A percentile compares a stretch with the other conserved stretches of the same genome.
Evolutionary conservation across 108 stramenopile species (phyloP).

Genomic region (Cyclostephanos tholiformis): DNA sequence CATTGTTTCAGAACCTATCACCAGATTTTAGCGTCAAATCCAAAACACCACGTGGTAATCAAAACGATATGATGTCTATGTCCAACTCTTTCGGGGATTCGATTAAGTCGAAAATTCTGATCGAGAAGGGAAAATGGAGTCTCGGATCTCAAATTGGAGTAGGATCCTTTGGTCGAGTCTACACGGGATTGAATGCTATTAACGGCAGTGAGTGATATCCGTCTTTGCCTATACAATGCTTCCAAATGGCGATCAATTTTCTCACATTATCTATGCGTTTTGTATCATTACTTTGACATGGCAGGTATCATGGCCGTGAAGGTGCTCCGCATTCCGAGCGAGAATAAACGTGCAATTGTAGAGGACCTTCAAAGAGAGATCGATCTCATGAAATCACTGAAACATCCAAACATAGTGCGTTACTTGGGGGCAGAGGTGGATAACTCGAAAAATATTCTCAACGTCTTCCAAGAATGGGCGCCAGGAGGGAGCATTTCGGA

Average conservation of each 20-base stretch:
- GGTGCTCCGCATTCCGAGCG: slow-evolving; percentile 36
- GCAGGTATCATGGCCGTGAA: slow-evolving; percentile 40
- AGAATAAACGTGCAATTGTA: slow-evolving; percentile 44
- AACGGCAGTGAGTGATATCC: slow-evolving; percentile 64
- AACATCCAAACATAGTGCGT: slow-evolving; percentile 92
- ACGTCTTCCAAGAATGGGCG: slow-evolving; percentile 98
- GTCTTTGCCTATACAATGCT: slow-evolving; percentile 9
- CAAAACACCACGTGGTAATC: slow-evolving; percentile 18
- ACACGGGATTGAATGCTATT: slow-evolving; percentile 91
- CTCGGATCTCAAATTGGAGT: slow-evolving; percentile 89
- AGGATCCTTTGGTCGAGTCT: slow-evolving; percentile 95
- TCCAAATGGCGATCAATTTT: slow-evolving; percentile 19
- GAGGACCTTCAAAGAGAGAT: slow-evolving; percentile 82
- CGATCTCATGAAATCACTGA: slow-evolving; percentile 85
- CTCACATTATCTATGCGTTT: slow-evolving; percentile 16
- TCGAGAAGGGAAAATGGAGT: slow-evolving; percentile 86
- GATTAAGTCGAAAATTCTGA: slow-evolving; percentile 12
- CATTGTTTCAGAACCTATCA: slow-evolving; percentile 42
- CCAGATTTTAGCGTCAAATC: slow-evolving; percentile 34
- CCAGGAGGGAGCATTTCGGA: slow-evolving; percentile 88
- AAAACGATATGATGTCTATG: slow-evolving; percentile 13
- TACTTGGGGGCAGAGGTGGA: slow-evolving; percentile 93
- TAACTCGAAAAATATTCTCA: slow-evolving; percentile 59
- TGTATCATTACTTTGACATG: not conserved
- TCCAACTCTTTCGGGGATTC: slow-evolving; percentile 16